phyloP scores from a whole-genome alignment of 2,329 filamentous ascomycete genomes.

The Clonostachys rosea region DNA sequence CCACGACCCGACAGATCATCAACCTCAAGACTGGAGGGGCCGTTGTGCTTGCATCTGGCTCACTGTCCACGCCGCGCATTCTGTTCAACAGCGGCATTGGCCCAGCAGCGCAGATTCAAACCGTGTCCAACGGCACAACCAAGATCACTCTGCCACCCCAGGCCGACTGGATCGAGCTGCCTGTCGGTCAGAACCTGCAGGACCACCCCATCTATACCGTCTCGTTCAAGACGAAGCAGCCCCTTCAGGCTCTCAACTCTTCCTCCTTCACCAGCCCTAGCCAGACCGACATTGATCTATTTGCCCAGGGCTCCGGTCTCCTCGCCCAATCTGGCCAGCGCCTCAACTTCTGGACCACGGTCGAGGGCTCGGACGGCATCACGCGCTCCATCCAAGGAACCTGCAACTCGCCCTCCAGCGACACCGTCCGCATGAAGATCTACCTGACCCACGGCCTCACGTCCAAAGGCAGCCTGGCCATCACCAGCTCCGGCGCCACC shows the following conservation, averaged over 20 bases:
- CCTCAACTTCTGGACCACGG: slow-evolving; percentile 39
- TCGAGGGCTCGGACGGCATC: slow-evolving; percentile 31
- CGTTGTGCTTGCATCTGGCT: slow-evolving; percentile 62
- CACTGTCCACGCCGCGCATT: slow-evolving; percentile 64
- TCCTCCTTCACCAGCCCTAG: slow-evolving; percentile 18
- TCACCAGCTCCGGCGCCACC: slow-evolving; percentile 31
- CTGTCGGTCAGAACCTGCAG: slow-evolving; percentile 51
- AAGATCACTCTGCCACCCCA: slow-evolving; percentile 42
- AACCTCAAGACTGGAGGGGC: slow-evolving; percentile 56
- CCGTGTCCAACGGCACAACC: slow-evolving; percentile 38
- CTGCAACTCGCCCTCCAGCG: slow-evolving; percentile 32
- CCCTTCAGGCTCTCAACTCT: slow-evolving; percentile 8
- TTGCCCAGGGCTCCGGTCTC: slow-evolving; percentile 27
- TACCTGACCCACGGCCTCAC: slow-evolving; percentile 46
- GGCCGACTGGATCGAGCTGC: slow-evolving; percentile 50
- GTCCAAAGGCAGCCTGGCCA: slow-evolving; percentile 36
- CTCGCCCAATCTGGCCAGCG: slow-evolving; percentile 40
- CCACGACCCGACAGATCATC: slow-evolving; percentile 49
- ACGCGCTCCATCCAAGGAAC: slow-evolving; percentile 37
- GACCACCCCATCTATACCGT: slow-evolving; percentile 31
- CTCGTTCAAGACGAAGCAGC: slow-evolving; percentile 16
- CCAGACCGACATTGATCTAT: slow-evolving; percentile 20
- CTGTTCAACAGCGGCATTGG: slow-evolving; percentile 58
- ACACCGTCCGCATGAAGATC: slow-evolving; percentile 38
- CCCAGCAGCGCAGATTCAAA: slow-evolving; percentile 48